Evolutionary conservation across 2,329 filamentous ascomycete species (phyloP).

Genomic region (Cryphonectria nitschkei): DNA sequence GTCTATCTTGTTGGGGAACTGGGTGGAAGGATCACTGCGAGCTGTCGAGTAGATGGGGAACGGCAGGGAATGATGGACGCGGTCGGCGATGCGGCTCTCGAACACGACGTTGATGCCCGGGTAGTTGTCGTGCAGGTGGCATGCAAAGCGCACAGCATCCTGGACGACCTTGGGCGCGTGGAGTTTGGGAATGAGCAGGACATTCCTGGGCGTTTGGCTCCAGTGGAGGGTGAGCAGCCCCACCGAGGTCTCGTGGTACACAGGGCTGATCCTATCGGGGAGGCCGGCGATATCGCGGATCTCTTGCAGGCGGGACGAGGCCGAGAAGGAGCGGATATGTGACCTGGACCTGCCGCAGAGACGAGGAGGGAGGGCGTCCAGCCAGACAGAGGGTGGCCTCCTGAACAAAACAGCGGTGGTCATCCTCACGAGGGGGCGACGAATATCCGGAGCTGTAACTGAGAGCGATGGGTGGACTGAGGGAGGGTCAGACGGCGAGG

Average conservation of each 20-base stretch:
- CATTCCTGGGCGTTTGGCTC: conserved; percentile 58
- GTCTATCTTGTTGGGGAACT: conserved; percentile 80
- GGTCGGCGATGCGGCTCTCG: conserved; percentile 73
- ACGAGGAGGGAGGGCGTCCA: neutral
- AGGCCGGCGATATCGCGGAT: conserved; percentile 56
- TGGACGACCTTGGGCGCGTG: conserved; percentile 56
- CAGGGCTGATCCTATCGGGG: conserved; percentile 61
- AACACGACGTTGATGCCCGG: conserved; percentile 80
- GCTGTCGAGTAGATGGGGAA: conserved; percentile 73
- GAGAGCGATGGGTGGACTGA: neutral
- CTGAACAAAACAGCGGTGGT: conserved; percentile 9
- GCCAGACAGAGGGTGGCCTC: conserved; percentile 19
- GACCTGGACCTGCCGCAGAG: neutral
- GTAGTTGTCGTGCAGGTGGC: conserved; percentile 79
- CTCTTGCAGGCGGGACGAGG: conserved; percentile 47
- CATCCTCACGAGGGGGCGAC: conserved; percentile 12
- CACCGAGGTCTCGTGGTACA: conserved; percentile 61
- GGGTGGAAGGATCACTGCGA: conserved; percentile 46
- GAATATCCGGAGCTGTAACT: neutral
- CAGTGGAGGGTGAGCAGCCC: conserved; percentile 60
- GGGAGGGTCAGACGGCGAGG: conserved; percentile 1
- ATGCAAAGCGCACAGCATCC: conserved; percentile 60
- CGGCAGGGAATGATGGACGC: conserved; percentile 70
- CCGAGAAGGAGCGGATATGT: conserved; percentile 50
- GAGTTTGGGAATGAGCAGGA: conserved; percentile 63